A percentile compares a stretch with the other conserved stretches of the same genome.
Evolutionary conservation across 1,284 basidiomycete species (phyloP).

Genomic region (Athelia psychrophila): DNA sequence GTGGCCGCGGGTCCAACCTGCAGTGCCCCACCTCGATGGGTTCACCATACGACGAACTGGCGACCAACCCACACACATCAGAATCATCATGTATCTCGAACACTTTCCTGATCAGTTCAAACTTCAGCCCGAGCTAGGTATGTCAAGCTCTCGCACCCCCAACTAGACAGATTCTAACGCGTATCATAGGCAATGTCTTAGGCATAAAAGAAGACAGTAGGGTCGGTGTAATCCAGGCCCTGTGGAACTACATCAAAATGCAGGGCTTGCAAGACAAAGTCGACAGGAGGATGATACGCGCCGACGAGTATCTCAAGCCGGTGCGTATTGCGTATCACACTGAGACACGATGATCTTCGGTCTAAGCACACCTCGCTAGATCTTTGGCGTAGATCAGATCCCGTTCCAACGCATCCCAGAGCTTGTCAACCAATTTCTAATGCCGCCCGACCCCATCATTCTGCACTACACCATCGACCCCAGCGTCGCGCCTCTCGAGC

Average conservation of each 20-base stretch:
- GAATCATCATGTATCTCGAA: constrained; percentile 80
- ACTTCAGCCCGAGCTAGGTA: constrained; percentile 75
- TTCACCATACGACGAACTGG: constrained; percentile 88
- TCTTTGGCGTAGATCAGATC: constrained; percentile 64
- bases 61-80: constrained; percentile 73
- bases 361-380: constrained; percentile 39
- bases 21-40: constrained; percentile 75
- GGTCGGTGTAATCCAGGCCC: constrained; percentile 75
- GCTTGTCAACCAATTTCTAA: constrained; percentile 77
- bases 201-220: constrained; percentile 87
- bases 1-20: constrained; percentile 64
- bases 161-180: constrained; percentile 8
- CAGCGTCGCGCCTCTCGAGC: constrained; percentile 51
- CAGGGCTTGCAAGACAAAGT: constrained; percentile 88
- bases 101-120: constrained; percentile 89
- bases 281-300: constrained; percentile 77
- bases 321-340: constrained; percentile 41
- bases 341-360: too few species aligned
- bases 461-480: constrained; percentile 80
- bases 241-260: constrained; percentile 94
- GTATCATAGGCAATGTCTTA: constrained; percentile 53
- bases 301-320: constrained; percentile 69
- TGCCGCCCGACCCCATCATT: constrained; percentile 80
- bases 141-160: constrained; percentile 9
- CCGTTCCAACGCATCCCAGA: constrained; percentile 86